Evolutionary conservation across 768 basidiomycete genomes (phyloP), one percentile per base, ranked within the genome.

Genomic region (Mycena crocata): DNA sequence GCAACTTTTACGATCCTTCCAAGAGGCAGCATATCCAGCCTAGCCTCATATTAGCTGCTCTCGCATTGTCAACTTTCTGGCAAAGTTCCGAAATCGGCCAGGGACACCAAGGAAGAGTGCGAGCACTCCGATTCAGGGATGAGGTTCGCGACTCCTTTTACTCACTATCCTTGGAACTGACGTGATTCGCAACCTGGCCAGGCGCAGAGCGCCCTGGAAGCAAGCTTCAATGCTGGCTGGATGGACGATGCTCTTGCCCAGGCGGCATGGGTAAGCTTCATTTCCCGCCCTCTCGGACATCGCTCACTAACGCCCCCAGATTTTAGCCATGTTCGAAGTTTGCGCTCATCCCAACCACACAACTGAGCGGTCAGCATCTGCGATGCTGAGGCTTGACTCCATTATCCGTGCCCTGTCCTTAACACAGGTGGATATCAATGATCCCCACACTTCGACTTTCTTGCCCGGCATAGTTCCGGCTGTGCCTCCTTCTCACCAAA

Each of bases 191-290:
- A 37, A 30, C 9, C 4, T 66, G 19, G 30, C 39, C n/a, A 70
- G 71, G 92, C 92, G 35, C 91, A 91, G 74, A 82, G 84, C 52
- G 86, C 89, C 14, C 77, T 93, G 68, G 90, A 93, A 66, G 89
- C 89, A 26, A 93, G 91, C 72, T 77, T 91, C 63, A 89, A 86
- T 72, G 86, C 89, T 46, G 85, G 87, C 21, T 91, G 90, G 88
- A 83, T 93, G 17, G 91, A 93, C 68, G 89, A 91, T 71, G 87
- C 86, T 34, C 83, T 93, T 9, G 90, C 88, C 15, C 90, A 93
- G 77, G 90, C 91, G 39, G 89, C 90, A 60, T 93, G 90, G 90
- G 92, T 92, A 75, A 70, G 86, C 31, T 37, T 40, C 24, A 55
- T 57, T 12, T 28, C 58, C 10, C 26, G 42, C 59, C 10, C 54